phyloP scores from a whole-genome alignment of 1,284 basidiomycete genomes.

The Puccinia polysora region DNA sequence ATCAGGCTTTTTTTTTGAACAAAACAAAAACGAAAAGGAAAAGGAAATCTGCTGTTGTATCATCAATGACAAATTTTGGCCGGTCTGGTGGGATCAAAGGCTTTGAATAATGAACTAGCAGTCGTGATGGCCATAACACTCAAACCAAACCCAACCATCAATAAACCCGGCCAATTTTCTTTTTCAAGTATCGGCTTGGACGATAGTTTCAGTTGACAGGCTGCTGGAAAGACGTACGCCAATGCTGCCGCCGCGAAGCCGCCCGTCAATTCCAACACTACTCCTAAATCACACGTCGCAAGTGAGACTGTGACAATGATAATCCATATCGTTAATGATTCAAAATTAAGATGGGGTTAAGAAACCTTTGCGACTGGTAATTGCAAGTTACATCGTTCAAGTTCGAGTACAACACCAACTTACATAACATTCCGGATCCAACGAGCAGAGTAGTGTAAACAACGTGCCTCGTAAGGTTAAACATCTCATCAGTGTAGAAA shows the following conservation, averaged over 20 bases:
- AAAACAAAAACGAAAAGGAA: too few relatives aligned
- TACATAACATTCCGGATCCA: constrained; percentile 74
- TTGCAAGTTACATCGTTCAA: background rate
- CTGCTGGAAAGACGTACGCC: constrained; percentile 40
- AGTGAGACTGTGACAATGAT: constrained; percentile 65
- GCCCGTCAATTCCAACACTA: constrained; percentile 95
- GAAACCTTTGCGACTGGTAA: background rate
- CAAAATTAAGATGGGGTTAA: too few relatives aligned
- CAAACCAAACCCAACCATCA: constrained; percentile 23
- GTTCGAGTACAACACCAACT: constrained; percentile 50
- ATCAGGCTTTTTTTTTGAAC: too few relatives aligned
- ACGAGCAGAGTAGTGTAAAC: constrained; percentile 85
- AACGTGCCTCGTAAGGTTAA: constrained; percentile 75
- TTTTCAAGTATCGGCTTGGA: constrained; percentile 16
- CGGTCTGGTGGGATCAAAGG: constrained; percentile 17
- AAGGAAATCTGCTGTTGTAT: too few relatives aligned
- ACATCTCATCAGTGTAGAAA: constrained; percentile 79
- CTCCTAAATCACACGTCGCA: constrained; percentile 90
- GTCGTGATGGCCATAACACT: constrained; percentile 37
- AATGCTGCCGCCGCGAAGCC: constrained; percentile 59
- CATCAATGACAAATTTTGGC: constrained; percentile 37
- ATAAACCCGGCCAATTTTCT: constrained; percentile 19
- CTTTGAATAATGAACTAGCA: constrained; percentile 20
- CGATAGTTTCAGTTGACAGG: constrained; percentile 39
- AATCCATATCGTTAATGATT: too few relatives aligned